These are phyloP conservation scores for Musa beccarii DNA, from an alignment of 176 grass and related monocot species.

Conservation along the genomic window DNA sequence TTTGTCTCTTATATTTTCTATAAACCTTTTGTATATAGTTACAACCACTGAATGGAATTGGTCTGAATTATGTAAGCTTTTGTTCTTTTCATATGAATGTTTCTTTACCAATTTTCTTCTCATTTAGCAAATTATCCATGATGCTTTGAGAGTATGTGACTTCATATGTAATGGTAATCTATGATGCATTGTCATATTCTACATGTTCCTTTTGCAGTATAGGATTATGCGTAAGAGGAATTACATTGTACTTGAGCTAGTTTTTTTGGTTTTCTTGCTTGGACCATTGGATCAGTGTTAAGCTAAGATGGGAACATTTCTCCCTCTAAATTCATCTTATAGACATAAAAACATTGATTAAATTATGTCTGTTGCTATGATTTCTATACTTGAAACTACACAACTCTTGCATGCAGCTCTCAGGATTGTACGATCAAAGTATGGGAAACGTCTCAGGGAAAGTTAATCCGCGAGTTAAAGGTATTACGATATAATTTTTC, in stretches of 20 bases:
- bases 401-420: slow-evolving; percentile 44
- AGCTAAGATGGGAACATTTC: no score
- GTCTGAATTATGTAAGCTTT: not conserved
- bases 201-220: not conserved
- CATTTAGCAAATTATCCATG: not conserved
- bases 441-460: slow-evolving; percentile 89
- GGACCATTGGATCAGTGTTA: no score
- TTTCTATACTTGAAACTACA: not conserved
- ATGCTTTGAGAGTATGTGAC: not conserved
- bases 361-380: not conserved
- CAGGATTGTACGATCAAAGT: slow-evolving; percentile 98
- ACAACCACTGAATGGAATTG: no score
- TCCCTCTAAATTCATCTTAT: not conserved
- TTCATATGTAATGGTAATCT: not conserved
- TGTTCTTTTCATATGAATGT: not conserved
- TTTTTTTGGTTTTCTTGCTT: no score
- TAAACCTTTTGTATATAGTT: not conserved
- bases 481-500: slow-evolving; percentile 27
- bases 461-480: slow-evolving; percentile 86
- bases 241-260: no score
- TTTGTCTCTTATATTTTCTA: not conserved
- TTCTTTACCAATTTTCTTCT: slow-evolving; percentile 2
- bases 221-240: no score
- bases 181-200: not conserved
- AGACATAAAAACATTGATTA: not conserved